These are phyloP conservation scores for Apodospora peruviana DNA, from an alignment of 495 filamentous ascomycete genomes.

Conservation along the genomic window DNA sequence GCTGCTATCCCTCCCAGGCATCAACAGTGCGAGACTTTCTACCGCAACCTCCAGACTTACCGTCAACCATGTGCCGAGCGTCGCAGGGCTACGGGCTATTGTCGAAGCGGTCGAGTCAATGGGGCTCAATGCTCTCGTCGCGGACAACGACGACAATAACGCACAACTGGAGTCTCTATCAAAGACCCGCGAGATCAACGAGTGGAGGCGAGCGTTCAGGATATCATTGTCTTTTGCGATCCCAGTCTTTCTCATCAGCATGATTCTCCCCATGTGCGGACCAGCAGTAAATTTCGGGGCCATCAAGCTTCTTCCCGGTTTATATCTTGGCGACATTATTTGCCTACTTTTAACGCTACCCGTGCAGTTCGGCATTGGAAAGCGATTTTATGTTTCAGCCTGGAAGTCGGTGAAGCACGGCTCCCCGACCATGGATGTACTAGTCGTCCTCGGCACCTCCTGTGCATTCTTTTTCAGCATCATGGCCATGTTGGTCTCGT, in stretches of 20 bases:
- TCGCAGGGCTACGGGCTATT: constrained; percentile 72
- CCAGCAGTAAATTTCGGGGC: constrained; percentile 67
- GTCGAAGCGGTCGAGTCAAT: constrained; percentile 75
- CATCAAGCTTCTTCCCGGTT: constrained; percentile 59
- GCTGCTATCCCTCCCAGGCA: constrained; percentile 59
- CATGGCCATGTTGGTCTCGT: constrained; percentile 77
- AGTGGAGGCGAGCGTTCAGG: constrained; percentile 78
- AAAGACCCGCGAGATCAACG: constrained; percentile 92
- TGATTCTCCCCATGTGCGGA: constrained; percentile 79
- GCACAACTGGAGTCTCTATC: constrained; percentile 92
- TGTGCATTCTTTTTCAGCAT: constrained; percentile 98
- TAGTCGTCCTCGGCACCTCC: constrained; percentile 90
- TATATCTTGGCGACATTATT: constrained; percentile 82
- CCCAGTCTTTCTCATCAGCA: constrained; percentile 88
- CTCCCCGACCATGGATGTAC: constrained; percentile 94
- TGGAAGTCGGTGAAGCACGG: constrained; percentile 84
- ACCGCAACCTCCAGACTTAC: constrained; percentile 61
- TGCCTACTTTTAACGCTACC: constrained; percentile 82
- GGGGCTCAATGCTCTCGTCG: constrained; percentile 82
- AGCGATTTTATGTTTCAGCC: constrained; percentile 86
- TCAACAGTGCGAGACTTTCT: constrained; percentile 67
- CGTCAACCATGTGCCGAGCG: constrained; percentile 62
- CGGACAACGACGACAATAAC: constrained; percentile 92
- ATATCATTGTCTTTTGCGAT: constrained; percentile 74
- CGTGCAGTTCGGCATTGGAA: constrained; percentile 94